Conservation (phyloP, 768 basidiomycete species). For the Kwoniella newhampshirensis region DNA sequence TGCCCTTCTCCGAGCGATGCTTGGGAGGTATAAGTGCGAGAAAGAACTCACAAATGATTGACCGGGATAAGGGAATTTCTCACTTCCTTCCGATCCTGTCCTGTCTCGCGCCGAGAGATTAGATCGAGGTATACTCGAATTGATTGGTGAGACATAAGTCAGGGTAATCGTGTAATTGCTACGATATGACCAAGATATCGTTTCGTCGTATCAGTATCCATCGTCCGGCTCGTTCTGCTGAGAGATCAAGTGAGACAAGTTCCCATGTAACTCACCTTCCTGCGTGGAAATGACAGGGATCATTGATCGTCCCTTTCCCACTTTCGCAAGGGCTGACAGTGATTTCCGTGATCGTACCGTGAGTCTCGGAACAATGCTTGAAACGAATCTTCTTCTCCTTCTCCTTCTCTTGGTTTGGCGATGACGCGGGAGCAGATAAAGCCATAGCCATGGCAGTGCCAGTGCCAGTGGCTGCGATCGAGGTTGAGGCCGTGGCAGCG, state of each 20-base stretch:
- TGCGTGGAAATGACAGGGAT: conserved; percentile 26
- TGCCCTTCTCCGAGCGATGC: not conserved
- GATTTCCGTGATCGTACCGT: conserved; percentile 19
- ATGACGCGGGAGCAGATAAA: not conserved
- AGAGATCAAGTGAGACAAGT: too few species aligned
- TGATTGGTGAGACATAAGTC: conserved; percentile 21
- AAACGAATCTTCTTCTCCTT: conserved; percentile 18
- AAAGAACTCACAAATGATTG: conserved; percentile 28
- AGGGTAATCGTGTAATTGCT: conserved; percentile 42
- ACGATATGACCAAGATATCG: too few species aligned
- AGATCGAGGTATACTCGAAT: conserved; percentile 20
- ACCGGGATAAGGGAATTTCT: conserved; percentile 29
- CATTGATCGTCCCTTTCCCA: conserved; percentile 21
- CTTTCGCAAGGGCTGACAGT: conserved; percentile 18
- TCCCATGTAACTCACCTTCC: conserved; percentile 13
- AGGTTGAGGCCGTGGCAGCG: not conserved
- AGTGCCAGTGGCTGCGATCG: not conserved
- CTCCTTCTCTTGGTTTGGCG: not conserved
- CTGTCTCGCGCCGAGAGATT: conserved; percentile 25
- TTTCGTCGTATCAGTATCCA: not conserved
- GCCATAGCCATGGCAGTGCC: not conserved
- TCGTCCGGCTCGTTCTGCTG: too few species aligned
- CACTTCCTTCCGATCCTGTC: conserved; percentile 9
- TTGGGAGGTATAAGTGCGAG: too few species aligned
- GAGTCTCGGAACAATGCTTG: conserved; percentile 19